phyloP scores from a whole-genome alignment of 78 protist genomes.

The Monosiga brevicollis region DNA sequence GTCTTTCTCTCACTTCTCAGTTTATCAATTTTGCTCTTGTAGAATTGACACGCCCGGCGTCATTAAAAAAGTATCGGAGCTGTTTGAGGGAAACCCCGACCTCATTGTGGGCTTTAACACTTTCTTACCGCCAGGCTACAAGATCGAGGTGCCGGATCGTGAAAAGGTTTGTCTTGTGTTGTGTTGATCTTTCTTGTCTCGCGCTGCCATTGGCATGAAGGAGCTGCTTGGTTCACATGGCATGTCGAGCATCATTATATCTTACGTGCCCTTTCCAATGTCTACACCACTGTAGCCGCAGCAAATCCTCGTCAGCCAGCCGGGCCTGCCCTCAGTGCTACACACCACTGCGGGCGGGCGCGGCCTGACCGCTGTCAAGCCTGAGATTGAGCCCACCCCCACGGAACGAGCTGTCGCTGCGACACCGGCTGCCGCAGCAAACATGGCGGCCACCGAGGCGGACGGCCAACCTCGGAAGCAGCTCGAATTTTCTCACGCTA shows the following conservation, averaged over 20 bases:
- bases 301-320: background rate
- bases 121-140: constrained; percentile 81
- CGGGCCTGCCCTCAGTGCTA: too few species aligned
- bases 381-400: too few species aligned
- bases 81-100: constrained; percentile 71
- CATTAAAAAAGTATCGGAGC: constrained; percentile 62
- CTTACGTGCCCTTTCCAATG: too few species aligned
- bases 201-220: too few species aligned
- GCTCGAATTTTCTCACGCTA: constrained; percentile 65
- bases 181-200: too few species aligned
- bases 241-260: too few species aligned
- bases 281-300: background rate
- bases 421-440: constrained; percentile 1
- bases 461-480: too few species aligned
- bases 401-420: constrained; percentile 10
- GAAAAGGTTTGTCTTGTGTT: too few species aligned
- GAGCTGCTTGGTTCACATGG: too few species aligned
- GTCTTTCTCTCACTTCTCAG: background rate
- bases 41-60: constrained; percentile 85
- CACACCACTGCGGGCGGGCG: too few species aligned
- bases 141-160: constrained; percentile 49
- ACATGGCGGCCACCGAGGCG: too few species aligned
- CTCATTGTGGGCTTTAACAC: constrained; percentile 85
- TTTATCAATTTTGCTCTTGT: background rate
- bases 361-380: too few species aligned